Evolutionary conservation across 345 rosid species (phyloP).

Genomic region (Leavenworthia alabamica): DNA sequence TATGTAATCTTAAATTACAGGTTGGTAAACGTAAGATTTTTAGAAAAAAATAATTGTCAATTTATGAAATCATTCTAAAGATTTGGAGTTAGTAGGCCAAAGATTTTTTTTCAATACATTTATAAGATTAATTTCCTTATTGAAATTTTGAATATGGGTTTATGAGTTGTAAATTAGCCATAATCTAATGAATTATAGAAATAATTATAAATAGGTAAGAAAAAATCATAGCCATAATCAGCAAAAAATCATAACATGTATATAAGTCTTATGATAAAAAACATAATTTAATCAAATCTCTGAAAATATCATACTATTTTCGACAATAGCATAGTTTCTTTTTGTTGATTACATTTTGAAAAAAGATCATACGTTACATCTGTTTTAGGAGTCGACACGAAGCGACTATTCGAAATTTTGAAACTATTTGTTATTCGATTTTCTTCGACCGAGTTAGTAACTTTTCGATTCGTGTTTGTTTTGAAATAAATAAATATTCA

Average conservation of each 20-base stretch:
- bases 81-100: not conserved
- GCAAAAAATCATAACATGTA: not conserved
- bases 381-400: no score
- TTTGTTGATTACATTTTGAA: not conserved
- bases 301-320: not conserved
- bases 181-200: not conserved
- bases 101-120: not conserved
- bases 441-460: no score
- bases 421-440: no score
- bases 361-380: not conserved
- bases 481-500: no score
- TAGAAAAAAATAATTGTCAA: not conserved
- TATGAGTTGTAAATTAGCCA: not conserved
- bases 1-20: not conserved
- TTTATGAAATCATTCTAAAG: not conserved
- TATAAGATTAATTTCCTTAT: not conserved
- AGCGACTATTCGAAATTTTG: no score
- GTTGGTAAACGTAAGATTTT: not conserved
- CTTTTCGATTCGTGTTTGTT: no score
- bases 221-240: not conserved
- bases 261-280: not conserved
- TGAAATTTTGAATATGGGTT: not conserved
- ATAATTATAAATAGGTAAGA: not conserved
- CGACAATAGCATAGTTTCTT: not conserved
- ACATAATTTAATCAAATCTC: not conserved